These are phyloP conservation scores for Hymenoscyphus fraxineus DNA, from an alignment of 2,329 filamentous ascomycete genomes.

Conservation along the genomic window DNA sequence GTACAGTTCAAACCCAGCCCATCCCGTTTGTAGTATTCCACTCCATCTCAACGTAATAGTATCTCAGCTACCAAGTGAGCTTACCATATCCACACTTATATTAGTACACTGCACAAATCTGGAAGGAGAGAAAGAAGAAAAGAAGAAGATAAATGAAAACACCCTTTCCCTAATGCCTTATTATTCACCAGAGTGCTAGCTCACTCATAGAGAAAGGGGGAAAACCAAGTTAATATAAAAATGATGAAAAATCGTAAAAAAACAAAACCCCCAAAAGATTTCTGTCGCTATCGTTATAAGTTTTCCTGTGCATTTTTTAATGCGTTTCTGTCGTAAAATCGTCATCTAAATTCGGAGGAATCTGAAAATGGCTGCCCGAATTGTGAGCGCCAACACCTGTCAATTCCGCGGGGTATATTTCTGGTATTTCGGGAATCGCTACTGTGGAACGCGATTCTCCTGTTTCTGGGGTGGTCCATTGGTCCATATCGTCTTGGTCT, in stretches of 20 bases:
- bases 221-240: neutral
- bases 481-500: constrained; percentile 15
- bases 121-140: neutral
- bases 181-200: constrained; percentile 1
- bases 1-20: neutral
- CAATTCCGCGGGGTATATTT: constrained; percentile 17
- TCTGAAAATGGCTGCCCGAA: constrained; percentile 18
- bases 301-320: constrained; percentile 5
- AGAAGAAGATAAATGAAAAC: neutral
- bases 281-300: neutral
- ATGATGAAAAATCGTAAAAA: neutral
- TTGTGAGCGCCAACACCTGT: constrained; percentile 25
- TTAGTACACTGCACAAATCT: constrained; percentile 1
- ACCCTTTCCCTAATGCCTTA: neutral
- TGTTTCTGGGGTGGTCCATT: constrained; percentile 9
- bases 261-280: neutral
- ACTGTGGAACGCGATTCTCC: constrained; percentile 25
- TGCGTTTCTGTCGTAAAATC: constrained; percentile 23
- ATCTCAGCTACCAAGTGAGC: neutral
- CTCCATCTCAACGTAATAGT: neutral
- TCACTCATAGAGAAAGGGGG: neutral
- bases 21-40: neutral
- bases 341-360: constrained; percentile 23
- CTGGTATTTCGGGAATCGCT: constrained; percentile 18
- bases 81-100: neutral